Percentiles rank a stretch among this genome's conserved stretches.
phyloP scores from a whole-genome alignment of 495 filamentous ascomycete species.

The Staphylotrichum longicolle region DNA sequence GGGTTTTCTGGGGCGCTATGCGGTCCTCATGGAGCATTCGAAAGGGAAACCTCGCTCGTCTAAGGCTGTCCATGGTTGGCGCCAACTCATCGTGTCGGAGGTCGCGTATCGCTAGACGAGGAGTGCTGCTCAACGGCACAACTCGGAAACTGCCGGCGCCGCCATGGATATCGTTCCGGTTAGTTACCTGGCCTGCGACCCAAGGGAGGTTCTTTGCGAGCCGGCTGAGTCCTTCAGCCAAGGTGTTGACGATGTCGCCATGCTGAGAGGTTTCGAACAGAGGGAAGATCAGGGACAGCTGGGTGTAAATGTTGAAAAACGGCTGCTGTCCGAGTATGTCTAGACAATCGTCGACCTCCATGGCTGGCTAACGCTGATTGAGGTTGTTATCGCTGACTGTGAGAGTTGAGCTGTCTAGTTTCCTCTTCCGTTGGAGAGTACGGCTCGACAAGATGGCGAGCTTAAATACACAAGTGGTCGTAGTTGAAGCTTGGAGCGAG shows the following conservation, averaged over 20 bases:
- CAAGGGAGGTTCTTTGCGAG: constrained; percentile 48
- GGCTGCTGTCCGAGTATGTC: constrained; percentile 12
- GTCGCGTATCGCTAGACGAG: constrained; percentile 46
- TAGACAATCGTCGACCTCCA: background rate
- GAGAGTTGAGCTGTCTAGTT: too few species aligned
- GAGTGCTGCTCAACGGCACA: constrained; percentile 33
- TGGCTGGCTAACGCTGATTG: too few species aligned
- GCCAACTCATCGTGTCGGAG: constrained; percentile 35
- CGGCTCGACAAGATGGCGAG: too few species aligned
- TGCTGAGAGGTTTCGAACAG: too few species aligned
- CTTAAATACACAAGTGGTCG: too few species aligned
- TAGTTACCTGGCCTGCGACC: constrained; percentile 51
- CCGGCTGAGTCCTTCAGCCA: constrained; percentile 15
- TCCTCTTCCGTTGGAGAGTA: too few species aligned
- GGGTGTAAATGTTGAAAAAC: constrained; percentile 1
- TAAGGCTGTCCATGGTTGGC: constrained; percentile 44
- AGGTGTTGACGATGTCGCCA: background rate
- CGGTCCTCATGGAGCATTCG: constrained; percentile 52
- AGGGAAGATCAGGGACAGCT: background rate
- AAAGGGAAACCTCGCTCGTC: constrained; percentile 46
- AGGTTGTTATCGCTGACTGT: too few species aligned
- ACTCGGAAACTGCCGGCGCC: constrained; percentile 42
- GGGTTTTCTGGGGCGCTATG: constrained; percentile 48
- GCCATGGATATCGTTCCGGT: too few species aligned
- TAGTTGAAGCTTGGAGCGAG: too few species aligned